Conservation (phyloP, 169 alveolate species). For the Cryptosporidium tyzzeri region DNA sequence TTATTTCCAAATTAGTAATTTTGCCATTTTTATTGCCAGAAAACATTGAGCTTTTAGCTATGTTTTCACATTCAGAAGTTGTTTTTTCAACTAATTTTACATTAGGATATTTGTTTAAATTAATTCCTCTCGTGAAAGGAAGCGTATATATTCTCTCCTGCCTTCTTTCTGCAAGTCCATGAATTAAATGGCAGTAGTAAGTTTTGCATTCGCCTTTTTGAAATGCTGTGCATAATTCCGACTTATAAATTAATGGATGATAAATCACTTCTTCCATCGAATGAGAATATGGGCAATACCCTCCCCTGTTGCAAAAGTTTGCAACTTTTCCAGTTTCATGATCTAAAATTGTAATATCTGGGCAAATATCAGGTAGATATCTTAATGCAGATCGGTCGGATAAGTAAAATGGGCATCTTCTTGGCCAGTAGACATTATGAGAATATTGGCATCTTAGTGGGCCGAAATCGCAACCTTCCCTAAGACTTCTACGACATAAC, state of each 20-base stretch:
- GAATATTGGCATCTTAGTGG: slow-evolving; percentile 87
- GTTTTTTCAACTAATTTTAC: slow-evolving; percentile 84
- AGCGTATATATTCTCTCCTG: slow-evolving; percentile 81
- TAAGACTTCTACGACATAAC: slow-evolving; percentile 84
- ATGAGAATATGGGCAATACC: slow-evolving; percentile 88
- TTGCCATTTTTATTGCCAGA: neutral
- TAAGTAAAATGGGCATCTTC: slow-evolving; percentile 87
- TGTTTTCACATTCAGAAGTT: neutral
- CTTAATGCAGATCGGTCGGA: slow-evolving; percentile 84
- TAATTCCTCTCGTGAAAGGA: slow-evolving; percentile 82
- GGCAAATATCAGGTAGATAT: slow-evolving; percentile 87
- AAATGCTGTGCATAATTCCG: slow-evolving; percentile 83
- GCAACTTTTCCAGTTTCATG: slow-evolving; percentile 76
- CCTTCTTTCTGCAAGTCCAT: slow-evolving; percentile 88
- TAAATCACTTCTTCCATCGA: slow-evolving; percentile 86
- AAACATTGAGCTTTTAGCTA: neutral
- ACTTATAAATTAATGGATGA: slow-evolving; percentile 86
- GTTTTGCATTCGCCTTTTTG: slow-evolving; percentile 85
- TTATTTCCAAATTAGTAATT: neutral
- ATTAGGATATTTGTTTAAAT: slow-evolving; percentile 82
- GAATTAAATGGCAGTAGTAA: slow-evolving; percentile 87
- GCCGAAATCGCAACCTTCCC: slow-evolving; percentile 86
- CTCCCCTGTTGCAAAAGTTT: slow-evolving; percentile 85
- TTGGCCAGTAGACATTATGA: slow-evolving; percentile 87
- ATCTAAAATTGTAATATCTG: slow-evolving; percentile 76